These are phyloP conservation scores for Cryptosporidium canis DNA, from an alignment of 169 alveolate species.

Conservation along the genomic window DNA sequence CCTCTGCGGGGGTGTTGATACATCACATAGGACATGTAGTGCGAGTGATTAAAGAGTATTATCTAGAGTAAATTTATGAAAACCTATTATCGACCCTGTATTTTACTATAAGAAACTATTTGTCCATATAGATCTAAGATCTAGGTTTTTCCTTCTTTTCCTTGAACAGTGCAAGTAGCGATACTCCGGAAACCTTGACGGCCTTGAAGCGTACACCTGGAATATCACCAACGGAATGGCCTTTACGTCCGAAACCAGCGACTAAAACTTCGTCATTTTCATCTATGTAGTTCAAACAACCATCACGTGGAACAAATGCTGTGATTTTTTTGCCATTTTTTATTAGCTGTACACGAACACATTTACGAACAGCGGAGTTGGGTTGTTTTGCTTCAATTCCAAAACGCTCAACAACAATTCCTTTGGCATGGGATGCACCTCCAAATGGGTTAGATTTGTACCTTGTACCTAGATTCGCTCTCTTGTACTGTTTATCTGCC, in stretches of 20 bases:
- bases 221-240: slow-evolving; percentile 99
- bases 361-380: slow-evolving; percentile 99
- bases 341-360: slow-evolving; percentile 98
- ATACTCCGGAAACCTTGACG: slow-evolving; percentile 96
- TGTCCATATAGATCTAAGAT: slow-evolving; percentile 78
- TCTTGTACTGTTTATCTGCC: slow-evolving; percentile 98
- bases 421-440: slow-evolving; percentile 99
- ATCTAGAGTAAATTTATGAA: not conserved
- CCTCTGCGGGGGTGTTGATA: not conserved
- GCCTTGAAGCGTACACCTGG: slow-evolving; percentile 99
- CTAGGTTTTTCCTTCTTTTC: slow-evolving; percentile 98
- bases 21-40: not conserved
- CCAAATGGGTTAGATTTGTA: slow-evolving; percentile 98
- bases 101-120: slow-evolving; percentile 9
- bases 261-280: slow-evolving; percentile 99
- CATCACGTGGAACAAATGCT: slow-evolving; percentile 99
- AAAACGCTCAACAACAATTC: slow-evolving; percentile 98
- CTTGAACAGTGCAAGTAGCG: slow-evolving; percentile 94
- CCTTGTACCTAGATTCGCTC: slow-evolving; percentile 94
- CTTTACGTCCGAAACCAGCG: slow-evolving; percentile 99
- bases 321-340: slow-evolving; percentile 99
- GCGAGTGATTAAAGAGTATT: not conserved
- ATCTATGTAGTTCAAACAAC: slow-evolving; percentile 98
- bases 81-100: not conserved
- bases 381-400: slow-evolving; percentile 99